phyloP scores from a whole-genome alignment of 768 basidiomycete species.

The Piloderma croceum region DNA sequence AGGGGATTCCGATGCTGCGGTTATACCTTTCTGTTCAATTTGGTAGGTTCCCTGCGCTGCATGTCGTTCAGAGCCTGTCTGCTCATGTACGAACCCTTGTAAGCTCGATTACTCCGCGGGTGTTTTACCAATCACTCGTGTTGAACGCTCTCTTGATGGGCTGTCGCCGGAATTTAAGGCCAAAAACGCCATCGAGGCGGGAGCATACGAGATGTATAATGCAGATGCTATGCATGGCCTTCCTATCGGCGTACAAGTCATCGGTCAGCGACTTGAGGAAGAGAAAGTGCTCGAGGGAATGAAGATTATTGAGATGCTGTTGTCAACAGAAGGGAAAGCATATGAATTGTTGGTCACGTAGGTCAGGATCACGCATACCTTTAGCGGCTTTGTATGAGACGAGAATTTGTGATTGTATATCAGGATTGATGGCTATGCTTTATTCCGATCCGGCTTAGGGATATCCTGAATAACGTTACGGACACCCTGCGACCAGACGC shows the following conservation, averaged over 20 bases:
- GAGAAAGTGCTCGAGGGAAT: slow-evolving; percentile 70
- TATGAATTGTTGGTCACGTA: slow-evolving; percentile 10
- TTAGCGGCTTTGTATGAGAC: no score
- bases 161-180: slow-evolving; percentile 29
- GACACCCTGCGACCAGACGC: slow-evolving; percentile 61
- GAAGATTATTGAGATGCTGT: slow-evolving; percentile 44
- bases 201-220: slow-evolving; percentile 51
- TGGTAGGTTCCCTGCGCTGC: slow-evolving; percentile 35
- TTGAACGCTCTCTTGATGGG: slow-evolving; percentile 39
- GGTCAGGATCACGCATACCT: background rate
- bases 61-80: background rate
- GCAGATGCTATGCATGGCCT: slow-evolving; percentile 60
- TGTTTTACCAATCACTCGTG: slow-evolving; percentile 54
- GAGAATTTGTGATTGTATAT: no score
- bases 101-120: slow-evolving; percentile 55
- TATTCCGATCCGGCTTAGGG: no score
- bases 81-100: background rate
- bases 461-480: slow-evolving; percentile 48
- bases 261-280: slow-evolving; percentile 60
- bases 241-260: slow-evolving; percentile 62
- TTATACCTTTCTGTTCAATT: slow-evolving; percentile 63
- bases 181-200: slow-evolving; percentile 40
- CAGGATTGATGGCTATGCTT: no score
- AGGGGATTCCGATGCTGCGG: slow-evolving; percentile 54
- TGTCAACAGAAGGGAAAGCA: slow-evolving; percentile 19